These are phyloP conservation scores for Neltuma alba DNA, from an alignment of 306 rosid species.

Conservation along the genomic window DNA sequence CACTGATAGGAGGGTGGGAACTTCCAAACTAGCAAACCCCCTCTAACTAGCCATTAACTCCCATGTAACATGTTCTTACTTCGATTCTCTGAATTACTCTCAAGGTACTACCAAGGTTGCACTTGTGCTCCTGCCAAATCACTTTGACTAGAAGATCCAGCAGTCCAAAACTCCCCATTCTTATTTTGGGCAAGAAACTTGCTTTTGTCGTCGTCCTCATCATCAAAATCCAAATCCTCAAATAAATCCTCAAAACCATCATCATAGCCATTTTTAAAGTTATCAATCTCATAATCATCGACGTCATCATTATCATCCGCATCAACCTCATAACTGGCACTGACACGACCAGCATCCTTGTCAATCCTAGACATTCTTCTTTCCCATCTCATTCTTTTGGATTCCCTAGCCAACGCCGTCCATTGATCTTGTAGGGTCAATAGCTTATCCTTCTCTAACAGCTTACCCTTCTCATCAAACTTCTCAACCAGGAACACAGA, in stretches of 20 bases:
- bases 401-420: constrained; percentile 73
- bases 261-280: constrained; percentile 54
- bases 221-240: constrained; percentile 55
- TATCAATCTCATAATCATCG: constrained; percentile 45
- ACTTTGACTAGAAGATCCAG: constrained; percentile 45
- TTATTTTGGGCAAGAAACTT: constrained; percentile 33
- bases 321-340: constrained; percentile 17
- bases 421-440: constrained; percentile 57
- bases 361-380: constrained; percentile 48
- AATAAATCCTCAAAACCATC: constrained; percentile 81
- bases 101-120: constrained; percentile 74
- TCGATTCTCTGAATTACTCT: neutral
- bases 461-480: constrained; percentile 75
- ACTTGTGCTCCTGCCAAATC: constrained; percentile 38
- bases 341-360: constrained; percentile 36
- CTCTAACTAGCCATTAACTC: neutral
- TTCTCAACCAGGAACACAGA: constrained; percentile 84
- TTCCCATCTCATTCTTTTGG: constrained; percentile 71
- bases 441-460: constrained; percentile 67
- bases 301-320: constrained; percentile 41
- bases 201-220: constrained; percentile 35
- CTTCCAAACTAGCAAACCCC: neutral
- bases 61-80: neutral
- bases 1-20: neutral
- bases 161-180: constrained; percentile 59